phyloP scores from a whole-genome alignment of 2,329 filamentous ascomycete genomes.

The Orbilia javanica region DNA sequence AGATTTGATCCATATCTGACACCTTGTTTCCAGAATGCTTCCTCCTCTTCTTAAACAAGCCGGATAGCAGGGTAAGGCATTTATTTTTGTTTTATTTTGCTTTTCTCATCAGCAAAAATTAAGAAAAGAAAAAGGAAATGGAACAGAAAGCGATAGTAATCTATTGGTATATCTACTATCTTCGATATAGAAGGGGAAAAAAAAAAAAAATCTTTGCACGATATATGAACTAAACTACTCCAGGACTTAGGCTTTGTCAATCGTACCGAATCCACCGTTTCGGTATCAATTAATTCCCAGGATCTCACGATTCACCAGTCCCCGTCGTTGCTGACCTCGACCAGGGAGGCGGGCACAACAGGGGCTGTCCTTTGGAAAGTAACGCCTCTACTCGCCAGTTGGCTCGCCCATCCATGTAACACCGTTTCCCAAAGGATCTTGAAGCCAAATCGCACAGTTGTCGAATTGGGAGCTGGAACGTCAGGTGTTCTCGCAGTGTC shows the following conservation, averaged over 20 bases:
- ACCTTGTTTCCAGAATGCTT: conserved; percentile 78
- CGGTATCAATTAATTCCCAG: conserved; percentile 75
- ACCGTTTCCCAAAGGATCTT: conserved; percentile 72
- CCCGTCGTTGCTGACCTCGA: conserved; percentile 82
- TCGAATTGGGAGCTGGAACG: conserved; percentile 91
- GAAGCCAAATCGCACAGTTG: conserved; percentile 70
- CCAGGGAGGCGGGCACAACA: conserved; percentile 80
- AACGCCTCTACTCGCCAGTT: conserved; percentile 83
- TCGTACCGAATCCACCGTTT: conserved; percentile 74
- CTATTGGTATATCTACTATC: background rate
- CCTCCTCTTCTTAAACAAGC: conserved; percentile 76
- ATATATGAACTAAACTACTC: conserved; percentile 1
- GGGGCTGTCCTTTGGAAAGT: conserved; percentile 88
- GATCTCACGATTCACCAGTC: conserved; percentile 86
- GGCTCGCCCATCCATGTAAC: conserved; percentile 77
- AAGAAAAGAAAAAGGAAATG: background rate
- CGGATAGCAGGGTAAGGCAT: conserved; percentile 54
- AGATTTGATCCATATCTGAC: conserved; percentile 24
- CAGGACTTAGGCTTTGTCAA: conserved; percentile 87
- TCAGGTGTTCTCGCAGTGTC: conserved; percentile 81
- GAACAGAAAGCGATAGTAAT: background rate
- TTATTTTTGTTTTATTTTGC: no score
- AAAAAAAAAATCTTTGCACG: no score
- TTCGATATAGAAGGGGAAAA: background rate
- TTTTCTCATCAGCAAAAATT: no score